Percentiles rank a stretch among this genome's conserved stretches.
phyloP scores from a whole-genome alignment of 495 filamentous ascomycete species.

The Podospora conica region DNA sequence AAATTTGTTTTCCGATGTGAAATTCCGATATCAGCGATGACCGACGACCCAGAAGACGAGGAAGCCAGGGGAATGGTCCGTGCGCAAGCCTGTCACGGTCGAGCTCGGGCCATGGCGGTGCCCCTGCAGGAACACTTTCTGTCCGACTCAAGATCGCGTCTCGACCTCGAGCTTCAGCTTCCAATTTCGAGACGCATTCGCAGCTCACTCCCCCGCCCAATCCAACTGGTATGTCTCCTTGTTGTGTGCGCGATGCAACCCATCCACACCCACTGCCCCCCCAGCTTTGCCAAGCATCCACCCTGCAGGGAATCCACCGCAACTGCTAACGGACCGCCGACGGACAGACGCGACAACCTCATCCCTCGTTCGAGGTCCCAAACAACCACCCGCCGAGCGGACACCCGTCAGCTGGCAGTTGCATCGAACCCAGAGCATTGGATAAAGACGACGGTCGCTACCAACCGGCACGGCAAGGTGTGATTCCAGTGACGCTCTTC shows the following conservation, averaged over 20 bases:
- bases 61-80: neutral
- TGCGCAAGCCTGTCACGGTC: neutral
- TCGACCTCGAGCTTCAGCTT: constrained; percentile 7
- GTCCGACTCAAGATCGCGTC: constrained; percentile 14
- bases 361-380: neutral
- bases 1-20: neutral
- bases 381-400: neutral
- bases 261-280: neutral
- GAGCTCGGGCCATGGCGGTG: constrained; percentile 9
- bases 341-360: neutral
- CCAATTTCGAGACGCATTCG: neutral
- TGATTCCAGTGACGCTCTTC: neutral
- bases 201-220: neutral
- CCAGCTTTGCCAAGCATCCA: neutral
- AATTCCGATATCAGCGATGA: neutral
- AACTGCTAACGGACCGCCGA: neutral
- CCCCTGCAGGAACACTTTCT: constrained; percentile 1
- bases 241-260: neutral
- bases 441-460: neutral
- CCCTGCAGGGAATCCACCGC: neutral
- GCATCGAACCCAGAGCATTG: neutral
- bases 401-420: neutral
- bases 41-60: too few species aligned
- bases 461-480: neutral
- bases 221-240: neutral